These are phyloP conservation scores for Zea mays DNA, from an alignment of 176 grass and related monocot species.

Conservation along the genomic window Zm-B73-REFERENCE-NAM-5.0 NC_050098.1:188437001-188437500, in stretches of 20 bases:
- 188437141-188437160: constrained; percentile 25
- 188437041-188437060: constrained; percentile 31
- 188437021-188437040: constrained; percentile 36
- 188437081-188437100: constrained; percentile 61
- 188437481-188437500: no score
- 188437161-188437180: constrained; percentile 46
- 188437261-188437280: not conserved
- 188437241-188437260: constrained; percentile 35
- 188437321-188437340: no score
- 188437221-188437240: not conserved
- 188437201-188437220: constrained; percentile 11
- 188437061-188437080: constrained; percentile 28
- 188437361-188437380: no score
- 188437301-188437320: not conserved
- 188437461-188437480: no score
- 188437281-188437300: not conserved
- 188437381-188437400: no score
- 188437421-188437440: no score
- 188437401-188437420: no score
- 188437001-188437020: constrained; percentile 54
- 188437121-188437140: constrained; percentile 17
- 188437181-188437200: not conserved
- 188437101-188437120: constrained; percentile 63
- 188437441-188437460: no score
- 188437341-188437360: no score